Evolutionary conservation across 2,329 filamentous ascomycete species (phyloP).

Genomic region (Calonectria ilicicola): DNA sequence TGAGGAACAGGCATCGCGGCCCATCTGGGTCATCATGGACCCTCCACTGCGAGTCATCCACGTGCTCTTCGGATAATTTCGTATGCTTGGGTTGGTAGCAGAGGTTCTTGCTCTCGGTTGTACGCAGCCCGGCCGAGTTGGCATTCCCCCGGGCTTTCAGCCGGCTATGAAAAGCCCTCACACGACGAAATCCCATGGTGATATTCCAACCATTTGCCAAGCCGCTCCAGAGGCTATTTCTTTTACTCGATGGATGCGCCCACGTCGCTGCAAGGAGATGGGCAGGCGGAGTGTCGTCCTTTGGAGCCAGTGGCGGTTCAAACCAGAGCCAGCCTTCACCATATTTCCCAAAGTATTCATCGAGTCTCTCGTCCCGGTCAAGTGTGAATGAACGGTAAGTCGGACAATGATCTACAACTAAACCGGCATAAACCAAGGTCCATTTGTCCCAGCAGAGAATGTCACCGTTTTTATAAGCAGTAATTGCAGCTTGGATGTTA

Average conservation of each 20-base stretch:
- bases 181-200: conserved; percentile 42
- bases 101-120: conserved; percentile 31
- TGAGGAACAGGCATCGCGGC: conserved; percentile 38
- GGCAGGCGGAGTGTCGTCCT: conserved; percentile 22
- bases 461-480: conserved; percentile 31
- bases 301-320: conserved; percentile 36
- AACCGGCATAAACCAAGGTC: conserved; percentile 40
- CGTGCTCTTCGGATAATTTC: background rate
- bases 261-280: conserved; percentile 40
- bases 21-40: conserved; percentile 27
- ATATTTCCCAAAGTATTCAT: conserved; percentile 35
- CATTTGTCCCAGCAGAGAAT: conserved; percentile 41
- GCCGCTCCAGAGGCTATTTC: background rate
- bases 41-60: conserved; percentile 10
- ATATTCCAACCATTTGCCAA: conserved; percentile 31
- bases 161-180: conserved; percentile 37
- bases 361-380: conserved; percentile 36
- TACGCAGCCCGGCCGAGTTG: background rate
- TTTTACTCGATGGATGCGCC: conserved; percentile 30
- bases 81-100: conserved; percentile 29
- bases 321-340: conserved; percentile 44
- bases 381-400: conserved; percentile 41
- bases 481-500: conserved; percentile 37
- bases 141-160: background rate
- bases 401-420: conserved; percentile 33